Percentiles rank a stretch among this genome's conserved stretches.
Conservation (phyloP, 108 stramenopile genomes). For the Skeletonema tropicum region DNA sequence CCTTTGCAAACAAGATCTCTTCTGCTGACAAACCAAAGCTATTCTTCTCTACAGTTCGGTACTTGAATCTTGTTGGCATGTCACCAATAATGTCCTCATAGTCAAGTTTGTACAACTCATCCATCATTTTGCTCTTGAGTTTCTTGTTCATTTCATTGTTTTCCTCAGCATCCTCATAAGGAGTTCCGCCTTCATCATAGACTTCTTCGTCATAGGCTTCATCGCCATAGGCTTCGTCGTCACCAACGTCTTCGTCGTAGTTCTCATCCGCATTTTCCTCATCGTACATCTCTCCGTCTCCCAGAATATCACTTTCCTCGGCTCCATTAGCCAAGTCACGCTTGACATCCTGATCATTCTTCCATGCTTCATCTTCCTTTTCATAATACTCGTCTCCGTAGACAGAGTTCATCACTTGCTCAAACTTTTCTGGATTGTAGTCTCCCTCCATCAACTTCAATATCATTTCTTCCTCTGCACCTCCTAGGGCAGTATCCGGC, state of each 20-base stretch:
- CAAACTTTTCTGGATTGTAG: conserved; percentile 92
- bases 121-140: conserved; percentile 73
- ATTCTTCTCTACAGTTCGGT: conserved; percentile 90
- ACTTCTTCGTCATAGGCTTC: conserved; percentile 53
- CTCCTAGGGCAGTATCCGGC: conserved; percentile 8
- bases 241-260: conserved; percentile 9
- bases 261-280: conserved; percentile 65
- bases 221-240: conserved; percentile 26
- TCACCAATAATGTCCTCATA: conserved; percentile 98
- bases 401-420: conserved; percentile 73
- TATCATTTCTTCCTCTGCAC: conserved; percentile 66
- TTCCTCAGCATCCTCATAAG: conserved; percentile 42
- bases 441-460: conserved; percentile 91
- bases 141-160: conserved; percentile 69
- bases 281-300: conserved; percentile 64
- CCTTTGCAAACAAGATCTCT: conserved; percentile 94
- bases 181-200: conserved; percentile 61
- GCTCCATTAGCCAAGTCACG: conserved; percentile 43
- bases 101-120: conserved; percentile 97
- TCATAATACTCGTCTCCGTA: conserved; percentile 94
- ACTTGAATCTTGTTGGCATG: conserved; percentile 98
- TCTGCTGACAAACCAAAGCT: conserved; percentile 91
- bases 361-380: conserved; percentile 81
- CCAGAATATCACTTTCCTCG: conserved; percentile 59
- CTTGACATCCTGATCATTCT: conserved; percentile 65